A percentile compares a stretch with the other conserved stretches of the same genome.
Conservation (phyloP, 179 eudicot genomes). For the Gypsophila paniculata region DNA sequence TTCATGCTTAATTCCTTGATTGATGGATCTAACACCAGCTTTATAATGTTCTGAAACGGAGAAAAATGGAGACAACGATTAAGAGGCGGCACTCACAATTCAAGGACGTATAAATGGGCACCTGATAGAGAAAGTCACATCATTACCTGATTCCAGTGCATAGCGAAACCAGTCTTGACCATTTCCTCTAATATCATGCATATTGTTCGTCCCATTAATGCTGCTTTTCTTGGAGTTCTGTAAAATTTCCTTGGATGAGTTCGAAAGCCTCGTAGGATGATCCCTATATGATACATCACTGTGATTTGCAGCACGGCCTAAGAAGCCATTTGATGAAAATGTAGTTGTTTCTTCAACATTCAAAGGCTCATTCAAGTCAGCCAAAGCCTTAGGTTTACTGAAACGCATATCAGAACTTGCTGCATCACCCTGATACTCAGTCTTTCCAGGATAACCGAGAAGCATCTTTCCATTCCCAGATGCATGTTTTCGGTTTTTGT, state of each 20-base stretch:
- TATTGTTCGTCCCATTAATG: constrained; percentile 31
- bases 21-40: constrained; percentile 29
- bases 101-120: background rate
- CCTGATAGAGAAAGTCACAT: background rate
- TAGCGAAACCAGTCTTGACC: constrained; percentile 39
- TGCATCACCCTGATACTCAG: constrained; percentile 28
- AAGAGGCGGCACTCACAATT: constrained; percentile 3
- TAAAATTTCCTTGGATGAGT: constrained; percentile 33
- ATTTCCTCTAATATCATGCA: constrained; percentile 31
- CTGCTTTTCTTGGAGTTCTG: constrained; percentile 35
- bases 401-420: constrained; percentile 30
- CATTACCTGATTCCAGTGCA: constrained; percentile 55
- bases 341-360: constrained; percentile 42
- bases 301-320: constrained; percentile 24
- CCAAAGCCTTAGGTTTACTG: constrained; percentile 46
- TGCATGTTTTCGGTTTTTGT: constrained; percentile 27
- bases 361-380: constrained; percentile 80
- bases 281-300: constrained; percentile 33
- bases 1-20: constrained; percentile 37
- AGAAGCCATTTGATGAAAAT: constrained; percentile 37
- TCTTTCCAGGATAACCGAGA: constrained; percentile 27
- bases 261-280: constrained; percentile 29
- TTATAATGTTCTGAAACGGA: constrained; percentile 41
- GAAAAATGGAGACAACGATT: constrained; percentile 14
- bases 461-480: constrained; percentile 32